Conservation (phyloP, 257 asterid genomes). For the Coffea eugenioides region DNA sequence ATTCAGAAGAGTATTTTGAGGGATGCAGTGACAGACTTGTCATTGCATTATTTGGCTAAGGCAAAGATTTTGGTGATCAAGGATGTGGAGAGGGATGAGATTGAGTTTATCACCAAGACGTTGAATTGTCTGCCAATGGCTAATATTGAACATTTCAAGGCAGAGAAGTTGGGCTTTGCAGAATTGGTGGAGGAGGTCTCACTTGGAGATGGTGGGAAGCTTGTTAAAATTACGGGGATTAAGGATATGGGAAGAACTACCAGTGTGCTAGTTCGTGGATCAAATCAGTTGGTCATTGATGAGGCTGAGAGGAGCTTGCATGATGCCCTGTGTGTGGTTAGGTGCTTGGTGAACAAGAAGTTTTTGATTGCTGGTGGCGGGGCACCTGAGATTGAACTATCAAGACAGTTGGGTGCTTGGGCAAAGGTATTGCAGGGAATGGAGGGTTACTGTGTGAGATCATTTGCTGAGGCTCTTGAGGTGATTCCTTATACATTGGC, state of each 20-base stretch:
- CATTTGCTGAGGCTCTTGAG: constrained; percentile 96
- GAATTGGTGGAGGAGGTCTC: constrained; percentile 93
- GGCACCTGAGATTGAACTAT: constrained; percentile 98
- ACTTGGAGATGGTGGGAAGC: constrained; percentile 95
- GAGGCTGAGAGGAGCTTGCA: constrained; percentile 99
- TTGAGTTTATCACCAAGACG: constrained; percentile 97
- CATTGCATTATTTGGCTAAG: constrained; percentile 87
- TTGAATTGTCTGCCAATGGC: constrained; percentile 95
- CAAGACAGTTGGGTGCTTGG: constrained; percentile 97
- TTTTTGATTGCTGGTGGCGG: constrained; percentile 99
- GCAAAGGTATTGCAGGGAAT: constrained; percentile 93
- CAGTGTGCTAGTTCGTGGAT: constrained; percentile 88
- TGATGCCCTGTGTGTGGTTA: constrained; percentile 92
- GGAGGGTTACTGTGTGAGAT: constrained; percentile 93
- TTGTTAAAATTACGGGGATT: constrained; percentile 85
- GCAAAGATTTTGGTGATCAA: constrained; percentile 89
- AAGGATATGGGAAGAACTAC: constrained; percentile 98
- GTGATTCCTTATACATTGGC: constrained; percentile 97
- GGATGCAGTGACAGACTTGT: constrained; percentile 95
- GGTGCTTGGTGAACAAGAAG: constrained; percentile 94
- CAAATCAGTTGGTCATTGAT: constrained; percentile 85
- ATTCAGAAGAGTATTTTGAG: constrained; percentile 98
- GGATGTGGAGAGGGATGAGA: constrained; percentile 98
- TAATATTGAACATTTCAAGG: constrained; percentile 85
- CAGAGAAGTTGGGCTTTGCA: constrained; percentile 83